phyloP scores from a whole-genome alignment of 257 asterid genomes.

The Solanum chmielewskii region DNA sequence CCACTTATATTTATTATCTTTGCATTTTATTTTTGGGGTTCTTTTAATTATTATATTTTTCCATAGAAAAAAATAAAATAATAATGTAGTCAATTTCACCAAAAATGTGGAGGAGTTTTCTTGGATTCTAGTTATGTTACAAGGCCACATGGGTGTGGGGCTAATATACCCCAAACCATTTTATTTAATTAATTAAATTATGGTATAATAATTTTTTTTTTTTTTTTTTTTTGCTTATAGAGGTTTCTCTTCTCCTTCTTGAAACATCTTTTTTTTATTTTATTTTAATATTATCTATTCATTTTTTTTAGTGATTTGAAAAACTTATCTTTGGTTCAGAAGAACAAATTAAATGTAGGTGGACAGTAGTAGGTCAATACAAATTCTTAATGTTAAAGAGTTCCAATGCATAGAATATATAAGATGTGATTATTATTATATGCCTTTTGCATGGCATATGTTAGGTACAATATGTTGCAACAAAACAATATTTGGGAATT shows the following conservation, averaged over 20 bases:
- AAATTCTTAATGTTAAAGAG: background rate
- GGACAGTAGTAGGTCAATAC: background rate
- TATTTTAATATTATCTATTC: background rate
- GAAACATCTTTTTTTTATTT: background rate
- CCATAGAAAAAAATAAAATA: background rate
- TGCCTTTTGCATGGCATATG: background rate
- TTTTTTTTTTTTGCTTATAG: background rate
- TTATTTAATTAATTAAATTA: background rate
- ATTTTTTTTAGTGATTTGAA: background rate
- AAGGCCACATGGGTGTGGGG: constrained; percentile 9
- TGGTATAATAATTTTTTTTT: background rate
- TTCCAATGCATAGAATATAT: background rate
- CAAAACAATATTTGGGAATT: background rate
- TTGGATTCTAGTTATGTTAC: background rate
- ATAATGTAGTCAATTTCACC: background rate
- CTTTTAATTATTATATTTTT: background rate
- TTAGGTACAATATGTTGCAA: background rate
- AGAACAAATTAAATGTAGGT: background rate
- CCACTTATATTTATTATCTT: background rate
- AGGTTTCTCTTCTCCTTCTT: background rate
- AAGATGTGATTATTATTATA: background rate
- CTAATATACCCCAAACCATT: background rate
- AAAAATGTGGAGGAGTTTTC: background rate
- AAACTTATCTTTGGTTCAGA: background rate
- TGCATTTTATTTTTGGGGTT: background rate